phyloP scores from a whole-genome alignment of 495 filamentous ascomycete genomes.

The Hyaloscypha bicolor region DNA sequence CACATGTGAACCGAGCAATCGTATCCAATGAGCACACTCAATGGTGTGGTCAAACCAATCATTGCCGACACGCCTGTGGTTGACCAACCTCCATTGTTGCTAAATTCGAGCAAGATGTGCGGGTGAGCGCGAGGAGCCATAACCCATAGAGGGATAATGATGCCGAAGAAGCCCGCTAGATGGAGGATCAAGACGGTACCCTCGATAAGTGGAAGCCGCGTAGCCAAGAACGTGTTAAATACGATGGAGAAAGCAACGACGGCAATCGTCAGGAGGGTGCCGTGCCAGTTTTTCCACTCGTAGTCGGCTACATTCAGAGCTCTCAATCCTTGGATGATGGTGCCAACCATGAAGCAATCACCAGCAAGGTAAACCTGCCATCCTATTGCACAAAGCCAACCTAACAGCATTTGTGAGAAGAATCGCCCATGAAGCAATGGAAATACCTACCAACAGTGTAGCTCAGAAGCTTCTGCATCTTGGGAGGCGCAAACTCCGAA shows the following conservation, averaged over 20 bases:
- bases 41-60: constrained; percentile 29
- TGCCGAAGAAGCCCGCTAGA: constrained; percentile 52
- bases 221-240: constrained; percentile 36
- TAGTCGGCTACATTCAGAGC: constrained; percentile 47
- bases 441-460: constrained; percentile 49
- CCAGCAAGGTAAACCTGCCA: constrained; percentile 62
- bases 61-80: constrained; percentile 40
- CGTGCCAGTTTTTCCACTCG: constrained; percentile 46
- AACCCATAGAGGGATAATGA: constrained; percentile 51
- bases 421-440: too few relatives aligned
- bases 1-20: constrained; percentile 47
- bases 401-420: constrained; percentile 23
- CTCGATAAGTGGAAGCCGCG: constrained; percentile 44
- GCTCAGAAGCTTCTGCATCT: constrained; percentile 57
- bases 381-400: constrained; percentile 62
- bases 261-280: constrained; percentile 46
- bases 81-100: constrained; percentile 48
- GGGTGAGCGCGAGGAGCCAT: constrained; percentile 44
- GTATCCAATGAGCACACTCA: constrained; percentile 30
- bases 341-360: constrained; percentile 55
- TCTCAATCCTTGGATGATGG: constrained; percentile 52
- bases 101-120: constrained; percentile 41
- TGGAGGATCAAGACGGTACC: constrained; percentile 50
- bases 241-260: constrained; percentile 42
- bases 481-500: constrained; percentile 56